Evolutionary conservation across 208 protist species (phyloP).

Genomic region (Wallacemonas sp.): DNA sequence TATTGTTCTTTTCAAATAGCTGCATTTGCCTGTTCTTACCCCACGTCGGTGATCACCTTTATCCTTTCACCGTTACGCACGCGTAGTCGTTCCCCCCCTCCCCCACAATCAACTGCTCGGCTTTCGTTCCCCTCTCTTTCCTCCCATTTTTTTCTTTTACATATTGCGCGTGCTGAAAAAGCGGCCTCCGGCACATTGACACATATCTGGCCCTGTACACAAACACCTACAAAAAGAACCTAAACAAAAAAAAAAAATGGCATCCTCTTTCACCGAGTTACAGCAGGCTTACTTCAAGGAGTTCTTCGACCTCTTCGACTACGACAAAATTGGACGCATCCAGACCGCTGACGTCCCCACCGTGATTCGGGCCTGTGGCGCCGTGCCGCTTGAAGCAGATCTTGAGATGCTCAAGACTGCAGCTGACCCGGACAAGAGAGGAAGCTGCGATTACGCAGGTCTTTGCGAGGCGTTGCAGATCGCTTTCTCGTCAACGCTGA

Average conservation of each 20-base stretch:
- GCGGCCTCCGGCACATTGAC: too few species aligned
- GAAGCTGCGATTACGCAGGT: slow-evolving; percentile 71
- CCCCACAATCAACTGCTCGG: too few species aligned
- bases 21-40: too few species aligned
- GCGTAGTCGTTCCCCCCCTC: too few species aligned
- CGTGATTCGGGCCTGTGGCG: slow-evolving; percentile 75
- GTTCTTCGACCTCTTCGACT: slow-evolving; percentile 76
- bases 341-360: slow-evolving; percentile 49
- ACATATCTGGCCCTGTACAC: not conserved
- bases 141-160: slow-evolving; percentile 22
- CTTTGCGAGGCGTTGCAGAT: slow-evolving; percentile 73
- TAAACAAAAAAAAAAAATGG: slow-evolving; percentile 2
- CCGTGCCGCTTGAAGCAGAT: slow-evolving; percentile 62
- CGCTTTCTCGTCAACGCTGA: slow-evolving; percentile 55
- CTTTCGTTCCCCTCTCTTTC: slow-evolving; percentile 28
- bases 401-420: slow-evolving; percentile 46
- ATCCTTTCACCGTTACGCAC: too few species aligned
- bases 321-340: slow-evolving; percentile 77
- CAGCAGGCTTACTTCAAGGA: slow-evolving; percentile 56
- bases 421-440: slow-evolving; percentile 65
- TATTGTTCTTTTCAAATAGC: too few species aligned
- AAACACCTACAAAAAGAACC: too few species aligned
- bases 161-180: slow-evolving; percentile 16
- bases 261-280: slow-evolving; percentile 36
- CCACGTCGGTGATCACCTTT: too few species aligned